Conservation (phyloP, 1,139 yeast genomes). For the Blastobotrys raffinosifermentans region DNA sequence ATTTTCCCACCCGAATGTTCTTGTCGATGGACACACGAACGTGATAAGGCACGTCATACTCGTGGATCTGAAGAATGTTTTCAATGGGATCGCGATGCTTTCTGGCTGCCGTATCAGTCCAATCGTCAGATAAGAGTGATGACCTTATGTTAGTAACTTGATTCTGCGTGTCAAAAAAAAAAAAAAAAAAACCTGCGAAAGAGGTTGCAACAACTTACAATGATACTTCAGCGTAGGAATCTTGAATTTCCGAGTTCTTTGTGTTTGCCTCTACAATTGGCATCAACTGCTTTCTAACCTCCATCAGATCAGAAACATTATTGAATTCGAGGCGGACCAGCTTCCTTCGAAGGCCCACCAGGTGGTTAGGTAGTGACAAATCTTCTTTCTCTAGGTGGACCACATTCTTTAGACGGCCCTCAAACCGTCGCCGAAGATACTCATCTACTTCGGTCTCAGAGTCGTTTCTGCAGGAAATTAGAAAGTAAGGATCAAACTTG, state of each 20-base stretch:
- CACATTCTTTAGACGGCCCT: conserved; percentile 53
- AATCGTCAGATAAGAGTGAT: conserved; percentile 34
- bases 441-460: conserved; percentile 82
- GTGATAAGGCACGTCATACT: conserved; percentile 95
- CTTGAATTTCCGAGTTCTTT: conserved; percentile 57
- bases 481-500: conserved; percentile 82
- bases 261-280: conserved; percentile 72
- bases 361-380: conserved; percentile 73
- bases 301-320: conserved; percentile 66
- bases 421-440: conserved; percentile 62
- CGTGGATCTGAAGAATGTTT: conserved; percentile 73
- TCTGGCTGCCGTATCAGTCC: conserved; percentile 14
- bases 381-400: conserved; percentile 66
- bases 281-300: conserved; percentile 60
- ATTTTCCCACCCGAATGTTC: conserved; percentile 83
- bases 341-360: conserved; percentile 65
- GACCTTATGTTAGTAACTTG: conserved; percentile 62
- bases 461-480: conserved; percentile 49
- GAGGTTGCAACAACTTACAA: conserved; percentile 31
- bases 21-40: conserved; percentile 91
- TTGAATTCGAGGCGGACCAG: conserved; percentile 67
- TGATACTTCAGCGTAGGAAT: conserved; percentile 57
- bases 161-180: conserved; percentile 46
- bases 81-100: conserved; percentile 20
- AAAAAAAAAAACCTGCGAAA: conserved; percentile 26